Conservation (phyloP, 331 rosid species). For the Saraca asoca region DNA sequence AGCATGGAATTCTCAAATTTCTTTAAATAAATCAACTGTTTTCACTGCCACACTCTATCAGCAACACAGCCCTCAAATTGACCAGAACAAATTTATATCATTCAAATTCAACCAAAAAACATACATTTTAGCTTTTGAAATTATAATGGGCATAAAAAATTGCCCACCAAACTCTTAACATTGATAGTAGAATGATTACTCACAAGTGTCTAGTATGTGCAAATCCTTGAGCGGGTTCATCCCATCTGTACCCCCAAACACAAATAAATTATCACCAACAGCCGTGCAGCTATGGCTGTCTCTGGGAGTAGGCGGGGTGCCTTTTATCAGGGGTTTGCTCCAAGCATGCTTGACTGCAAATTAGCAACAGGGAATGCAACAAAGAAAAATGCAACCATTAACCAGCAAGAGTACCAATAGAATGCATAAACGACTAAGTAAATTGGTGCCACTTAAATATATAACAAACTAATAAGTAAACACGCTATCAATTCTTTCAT, state of each 20-base stretch:
- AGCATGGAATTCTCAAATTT: constrained; percentile 26
- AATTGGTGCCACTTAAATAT: not conserved
- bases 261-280: constrained; percentile 76
- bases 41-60: not conserved
- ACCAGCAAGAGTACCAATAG: not conserved
- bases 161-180: not conserved
- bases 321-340: constrained; percentile 79
- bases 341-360: constrained; percentile 79
- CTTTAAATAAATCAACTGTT: constrained; percentile 6
- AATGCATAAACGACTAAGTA: constrained; percentile 1
- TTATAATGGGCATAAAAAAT: constrained; percentile 15
- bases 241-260: constrained; percentile 99
- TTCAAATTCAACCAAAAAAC: constrained; percentile 23
- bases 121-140: constrained; percentile 26
- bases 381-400: constrained; percentile 32
- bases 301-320: constrained; percentile 81
- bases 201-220: constrained; percentile 84
- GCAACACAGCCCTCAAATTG: constrained; percentile 4
- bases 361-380: constrained; percentile 39
- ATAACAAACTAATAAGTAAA: not conserved
- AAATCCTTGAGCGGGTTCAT: constrained; percentile 83
- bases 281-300: constrained; percentile 92
- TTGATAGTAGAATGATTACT: constrained; percentile 38
- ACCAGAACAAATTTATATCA: constrained; percentile 3
- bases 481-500: not conserved